Conservation (phyloP, 106 monocot genomes). For the Dioscorea alata region DNA sequence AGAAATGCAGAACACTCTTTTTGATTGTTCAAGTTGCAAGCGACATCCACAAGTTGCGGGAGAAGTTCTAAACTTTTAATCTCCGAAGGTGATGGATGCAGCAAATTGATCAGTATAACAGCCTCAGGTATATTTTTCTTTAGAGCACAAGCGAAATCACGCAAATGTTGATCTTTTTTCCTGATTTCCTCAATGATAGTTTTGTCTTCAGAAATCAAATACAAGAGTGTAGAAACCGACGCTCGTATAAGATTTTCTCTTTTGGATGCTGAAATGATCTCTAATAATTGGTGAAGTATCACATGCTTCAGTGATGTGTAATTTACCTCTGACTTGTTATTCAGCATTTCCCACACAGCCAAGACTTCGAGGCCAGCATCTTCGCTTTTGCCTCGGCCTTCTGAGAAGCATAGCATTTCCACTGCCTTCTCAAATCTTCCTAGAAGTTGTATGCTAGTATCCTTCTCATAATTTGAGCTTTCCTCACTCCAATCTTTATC, state of each 20-base stretch:
- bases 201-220: constrained; percentile 75
- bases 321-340: constrained; percentile 38
- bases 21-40: constrained; percentile 43
- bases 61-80: constrained; percentile 75
- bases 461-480: constrained; percentile 41
- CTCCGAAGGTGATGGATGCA: constrained; percentile 84
- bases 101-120: constrained; percentile 72
- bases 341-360: constrained; percentile 64
- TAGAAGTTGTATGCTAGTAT: constrained; percentile 36
- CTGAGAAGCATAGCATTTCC: constrained; percentile 43
- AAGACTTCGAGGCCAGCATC: constrained; percentile 52
- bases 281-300: constrained; percentile 68
- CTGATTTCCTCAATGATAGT: constrained; percentile 73
- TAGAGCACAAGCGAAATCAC: constrained; percentile 57
- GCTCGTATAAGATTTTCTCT: constrained; percentile 60
- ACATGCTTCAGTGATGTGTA: constrained; percentile 46
- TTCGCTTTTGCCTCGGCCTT: constrained; percentile 29
- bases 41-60: constrained; percentile 69
- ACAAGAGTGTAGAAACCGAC: constrained; percentile 53
- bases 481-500: constrained; percentile 58
- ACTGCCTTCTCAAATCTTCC: constrained; percentile 71
- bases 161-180: constrained; percentile 51
- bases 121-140: constrained; percentile 82
- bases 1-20: constrained; percentile 30
- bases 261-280: constrained; percentile 64